Percentiles rank a stretch among this genome's conserved stretches.
phyloP scores from a whole-genome alignment of 108 stramenopile species.

The Epipyxis sp. region DNA sequence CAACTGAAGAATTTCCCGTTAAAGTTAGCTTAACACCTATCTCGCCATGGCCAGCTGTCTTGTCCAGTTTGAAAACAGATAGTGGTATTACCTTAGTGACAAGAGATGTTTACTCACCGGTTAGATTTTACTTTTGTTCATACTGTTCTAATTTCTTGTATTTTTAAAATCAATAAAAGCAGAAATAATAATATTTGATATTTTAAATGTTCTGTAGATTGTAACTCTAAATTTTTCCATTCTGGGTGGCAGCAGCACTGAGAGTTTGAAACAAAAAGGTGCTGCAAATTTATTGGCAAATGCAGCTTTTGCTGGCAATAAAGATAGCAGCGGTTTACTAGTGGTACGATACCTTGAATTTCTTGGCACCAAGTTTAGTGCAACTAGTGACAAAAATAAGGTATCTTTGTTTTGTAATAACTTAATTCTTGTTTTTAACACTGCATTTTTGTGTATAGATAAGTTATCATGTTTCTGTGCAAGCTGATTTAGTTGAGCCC shows the following conservation, averaged over 20 bases:
- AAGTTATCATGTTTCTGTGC: background rate
- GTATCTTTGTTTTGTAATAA: background rate
- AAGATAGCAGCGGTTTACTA: background rate
- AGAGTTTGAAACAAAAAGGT: background rate
- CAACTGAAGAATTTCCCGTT: too few species aligned
- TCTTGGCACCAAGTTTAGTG: background rate
- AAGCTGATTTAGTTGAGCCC: background rate
- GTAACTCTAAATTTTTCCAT: constrained; percentile 14
- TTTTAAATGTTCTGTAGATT: background rate
- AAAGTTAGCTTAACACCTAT: too few species aligned
- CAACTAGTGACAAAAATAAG: constrained; percentile 12
- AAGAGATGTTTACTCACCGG: background rate
- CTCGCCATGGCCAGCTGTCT: too few species aligned
- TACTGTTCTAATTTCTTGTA: too few species aligned
- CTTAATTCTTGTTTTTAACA: background rate
- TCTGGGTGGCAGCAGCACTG: constrained; percentile 22
- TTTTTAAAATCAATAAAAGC: too few species aligned
- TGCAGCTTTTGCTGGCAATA: constrained; percentile 22
- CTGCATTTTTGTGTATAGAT: background rate
- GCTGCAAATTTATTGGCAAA: constrained; percentile 14
- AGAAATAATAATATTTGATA: too few species aligned
- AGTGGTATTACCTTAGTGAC: background rate
- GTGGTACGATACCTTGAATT: background rate
- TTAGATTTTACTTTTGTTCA: too few species aligned
- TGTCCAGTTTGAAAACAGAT: too few species aligned